Percentiles rank a stretch among this genome's conserved stretches.
phyloP scores from a whole-genome alignment of 169 alveolate species.

The Eimeria maxima region DNA sequence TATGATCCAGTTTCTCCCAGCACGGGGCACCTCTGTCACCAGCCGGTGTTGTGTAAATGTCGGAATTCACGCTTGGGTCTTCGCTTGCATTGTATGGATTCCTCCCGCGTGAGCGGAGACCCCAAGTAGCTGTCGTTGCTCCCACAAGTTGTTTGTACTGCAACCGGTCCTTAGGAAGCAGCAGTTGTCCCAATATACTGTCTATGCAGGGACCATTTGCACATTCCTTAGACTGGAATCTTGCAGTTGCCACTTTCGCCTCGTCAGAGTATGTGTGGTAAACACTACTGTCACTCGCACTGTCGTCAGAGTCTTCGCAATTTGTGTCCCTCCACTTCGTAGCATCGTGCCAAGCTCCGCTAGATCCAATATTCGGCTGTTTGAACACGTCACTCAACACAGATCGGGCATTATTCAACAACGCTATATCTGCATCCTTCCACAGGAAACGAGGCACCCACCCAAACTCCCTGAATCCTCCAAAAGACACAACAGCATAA shows the following conservation, averaged over 20 bases:
- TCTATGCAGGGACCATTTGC: constrained; percentile 41
- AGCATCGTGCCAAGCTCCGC: not conserved
- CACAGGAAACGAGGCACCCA: constrained; percentile 66
- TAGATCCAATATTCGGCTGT: not conserved
- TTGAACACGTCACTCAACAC: not conserved
- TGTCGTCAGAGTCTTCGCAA: not conserved
- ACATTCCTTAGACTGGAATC: not conserved
- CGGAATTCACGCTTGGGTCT: not conserved
- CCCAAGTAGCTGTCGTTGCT: constrained; percentile 53
- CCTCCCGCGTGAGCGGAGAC: constrained; percentile 26
- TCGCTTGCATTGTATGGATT: not conserved
- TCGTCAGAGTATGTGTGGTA: not conserved
- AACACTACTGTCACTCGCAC: not conserved
- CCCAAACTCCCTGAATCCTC: constrained; percentile 68
- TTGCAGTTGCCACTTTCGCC: not conserved
- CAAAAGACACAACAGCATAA: constrained; percentile 52
- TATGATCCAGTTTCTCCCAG: constrained; percentile 60
- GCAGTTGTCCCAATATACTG: constrained; percentile 17
- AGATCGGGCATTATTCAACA: constrained; percentile 69
- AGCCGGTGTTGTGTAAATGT: not conserved
- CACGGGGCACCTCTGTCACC: constrained; percentile 26
- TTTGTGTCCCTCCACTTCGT: not conserved
- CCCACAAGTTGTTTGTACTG: constrained; percentile 50
- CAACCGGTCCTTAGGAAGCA: constrained; percentile 59
- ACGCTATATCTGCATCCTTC: constrained; percentile 15